phyloP scores from a whole-genome alignment of 2,329 filamentous ascomycete species.

The Cladobotryum protrusum region DNA sequence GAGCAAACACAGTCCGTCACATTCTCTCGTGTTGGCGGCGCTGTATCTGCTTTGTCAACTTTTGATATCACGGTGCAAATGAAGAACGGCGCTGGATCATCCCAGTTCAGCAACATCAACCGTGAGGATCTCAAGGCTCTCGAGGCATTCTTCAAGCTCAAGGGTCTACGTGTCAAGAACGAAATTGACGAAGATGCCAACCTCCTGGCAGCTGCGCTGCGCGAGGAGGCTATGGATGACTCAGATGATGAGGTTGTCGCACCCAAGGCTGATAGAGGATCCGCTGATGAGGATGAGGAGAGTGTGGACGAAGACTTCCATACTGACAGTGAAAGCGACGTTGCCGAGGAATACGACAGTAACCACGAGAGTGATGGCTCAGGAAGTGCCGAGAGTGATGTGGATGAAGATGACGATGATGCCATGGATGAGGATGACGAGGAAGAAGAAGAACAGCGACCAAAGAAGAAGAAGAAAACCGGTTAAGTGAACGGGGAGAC shows the following conservation, averaged over 20 bases:
- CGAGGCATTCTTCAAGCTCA: conserved; percentile 96
- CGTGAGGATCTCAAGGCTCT: conserved; percentile 93
- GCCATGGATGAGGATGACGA: conserved; percentile 36
- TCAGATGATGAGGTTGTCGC: conserved; percentile 77
- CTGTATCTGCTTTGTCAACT: conserved; percentile 86
- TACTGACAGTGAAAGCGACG: conserved; percentile 86
- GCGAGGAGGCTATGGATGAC: conserved; percentile 74
- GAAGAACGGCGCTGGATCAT: conserved; percentile 80
- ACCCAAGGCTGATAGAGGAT: conserved; percentile 70
- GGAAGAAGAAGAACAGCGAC: conserved; percentile 36
- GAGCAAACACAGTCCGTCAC: conserved; percentile 88
- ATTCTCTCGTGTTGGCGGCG: conserved; percentile 91
- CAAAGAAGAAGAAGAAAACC: conserved; percentile 45
- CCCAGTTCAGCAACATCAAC: conserved; percentile 99
- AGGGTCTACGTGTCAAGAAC: conserved; percentile 93
- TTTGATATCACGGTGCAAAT: conserved; percentile 94
- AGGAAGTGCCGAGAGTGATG: conserved; percentile 51
- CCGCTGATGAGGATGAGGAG: conserved; percentile 93
- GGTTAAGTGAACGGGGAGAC: conserved; percentile 15
- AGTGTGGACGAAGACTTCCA: conserved; percentile 94
- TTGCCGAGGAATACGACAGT: conserved; percentile 93
- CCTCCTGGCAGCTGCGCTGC: conserved; percentile 70
- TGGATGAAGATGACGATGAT: conserved; percentile 40
- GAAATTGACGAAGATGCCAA: conserved; percentile 95
- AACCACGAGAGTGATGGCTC: conserved; percentile 80